phyloP scores from a whole-genome alignment of 495 filamentous ascomycete genomes.

The Cryomyces minteri region DNA sequence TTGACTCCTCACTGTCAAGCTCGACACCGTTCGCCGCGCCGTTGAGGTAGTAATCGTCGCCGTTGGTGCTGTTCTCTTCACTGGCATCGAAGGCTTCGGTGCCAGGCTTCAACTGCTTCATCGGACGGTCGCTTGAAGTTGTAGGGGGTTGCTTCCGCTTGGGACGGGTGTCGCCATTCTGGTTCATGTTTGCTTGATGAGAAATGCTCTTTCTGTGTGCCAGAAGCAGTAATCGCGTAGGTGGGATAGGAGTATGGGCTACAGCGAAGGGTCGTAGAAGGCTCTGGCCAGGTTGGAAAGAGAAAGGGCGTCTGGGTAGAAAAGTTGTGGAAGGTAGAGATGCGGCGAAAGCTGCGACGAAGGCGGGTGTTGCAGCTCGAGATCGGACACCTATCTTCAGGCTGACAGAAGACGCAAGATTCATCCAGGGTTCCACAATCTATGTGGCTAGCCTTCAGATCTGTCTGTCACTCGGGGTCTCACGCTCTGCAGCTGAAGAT shows the following conservation, averaged over 20 bases:
- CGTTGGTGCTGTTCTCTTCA: constrained; percentile 7
- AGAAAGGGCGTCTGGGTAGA: background rate
- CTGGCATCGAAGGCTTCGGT: constrained; percentile 3
- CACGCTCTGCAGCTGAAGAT: too few species aligned
- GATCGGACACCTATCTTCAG: too few species aligned
- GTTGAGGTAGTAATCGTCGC: constrained; percentile 2
- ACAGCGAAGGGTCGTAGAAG: background rate
- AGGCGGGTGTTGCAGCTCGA: too few species aligned
- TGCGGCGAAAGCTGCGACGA: background rate
- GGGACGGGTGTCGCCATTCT: constrained; percentile 28
- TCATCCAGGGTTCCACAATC: too few species aligned
- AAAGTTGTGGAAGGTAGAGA: background rate
- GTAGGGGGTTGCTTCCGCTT: constrained; percentile 45
- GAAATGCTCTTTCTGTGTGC: background rate
- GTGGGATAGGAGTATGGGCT: too few species aligned
- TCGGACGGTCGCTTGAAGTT: constrained; percentile 30
- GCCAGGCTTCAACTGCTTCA: constrained; percentile 33
- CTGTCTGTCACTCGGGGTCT: too few species aligned
- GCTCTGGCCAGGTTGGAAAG: background rate
- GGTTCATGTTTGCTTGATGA: constrained; percentile 25
- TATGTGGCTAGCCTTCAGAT: too few species aligned
- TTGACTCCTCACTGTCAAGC: constrained; percentile 26
- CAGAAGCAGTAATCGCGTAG: too few species aligned
- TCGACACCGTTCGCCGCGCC: constrained; percentile 25
- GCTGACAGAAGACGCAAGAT: too few species aligned